Percentiles rank a stretch among this genome's conserved stretches.
Conservation (phyloP, 257 asterid species). For the Cordia subcordata region DNA sequence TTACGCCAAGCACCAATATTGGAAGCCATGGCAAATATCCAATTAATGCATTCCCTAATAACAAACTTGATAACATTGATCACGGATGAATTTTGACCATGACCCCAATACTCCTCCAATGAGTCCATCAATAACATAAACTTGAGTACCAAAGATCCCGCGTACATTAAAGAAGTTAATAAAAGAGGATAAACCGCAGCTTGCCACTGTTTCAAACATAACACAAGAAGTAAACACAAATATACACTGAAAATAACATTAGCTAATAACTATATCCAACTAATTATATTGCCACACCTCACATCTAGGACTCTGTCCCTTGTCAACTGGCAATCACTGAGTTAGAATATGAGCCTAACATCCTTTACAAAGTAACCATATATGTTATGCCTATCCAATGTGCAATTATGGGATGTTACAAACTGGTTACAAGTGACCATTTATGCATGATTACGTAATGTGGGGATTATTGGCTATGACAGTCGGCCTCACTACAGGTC, state of each 20-base stretch:
- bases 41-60: slow-evolving; percentile 22
- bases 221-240: slow-evolving; percentile 48
- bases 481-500: too few species aligned
- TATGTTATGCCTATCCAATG: too few species aligned
- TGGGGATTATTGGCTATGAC: too few species aligned
- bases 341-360: too few species aligned
- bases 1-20: slow-evolving; percentile 76
- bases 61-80: slow-evolving; percentile 23
- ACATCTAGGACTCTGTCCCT: not conserved
- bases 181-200: slow-evolving; percentile 67
- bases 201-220: slow-evolving; percentile 93
- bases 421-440: too few species aligned
- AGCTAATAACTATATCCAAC: slow-evolving; percentile 7
- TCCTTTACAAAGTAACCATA: too few species aligned
- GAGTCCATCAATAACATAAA: slow-evolving; percentile 33
- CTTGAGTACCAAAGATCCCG: slow-evolving; percentile 61
- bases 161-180: slow-evolving; percentile 81
- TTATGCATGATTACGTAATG: too few species aligned
- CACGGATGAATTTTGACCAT: slow-evolving; percentile 30
- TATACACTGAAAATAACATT: slow-evolving; percentile 16
- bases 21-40: slow-evolving; percentile 38
- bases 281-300: slow-evolving; percentile 5
- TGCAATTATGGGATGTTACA: too few species aligned
- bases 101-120: slow-evolving; percentile 28
- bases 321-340: too few species aligned